Percentiles rank a stretch among this genome's conserved stretches.
Conservation (phyloP, 2,329 filamentous ascomycete genomes). For the Diplodia sapinea region DNA sequence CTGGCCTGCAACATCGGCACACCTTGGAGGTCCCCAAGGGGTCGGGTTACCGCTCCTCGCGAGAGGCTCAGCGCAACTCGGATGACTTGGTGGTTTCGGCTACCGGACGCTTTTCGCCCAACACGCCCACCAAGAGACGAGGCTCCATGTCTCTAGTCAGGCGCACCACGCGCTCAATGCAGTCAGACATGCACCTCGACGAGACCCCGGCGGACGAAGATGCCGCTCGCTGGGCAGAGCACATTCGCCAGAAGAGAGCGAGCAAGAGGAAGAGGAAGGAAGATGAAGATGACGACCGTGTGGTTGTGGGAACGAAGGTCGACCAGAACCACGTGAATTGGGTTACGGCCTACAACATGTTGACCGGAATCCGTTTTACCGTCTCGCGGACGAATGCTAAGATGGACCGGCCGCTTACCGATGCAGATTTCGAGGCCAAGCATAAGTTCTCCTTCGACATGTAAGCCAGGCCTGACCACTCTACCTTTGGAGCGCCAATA, state of each 20-base stretch:
- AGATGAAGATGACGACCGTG: conserved; percentile 86
- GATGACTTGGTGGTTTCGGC: conserved; percentile 67
- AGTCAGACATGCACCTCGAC: conserved; percentile 82
- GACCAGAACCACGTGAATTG: conserved; percentile 97
- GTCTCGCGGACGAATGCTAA: conserved; percentile 97
- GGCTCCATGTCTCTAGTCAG: conserved; percentile 83
- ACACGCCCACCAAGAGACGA: conserved; percentile 68
- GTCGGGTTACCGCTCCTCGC: conserved; percentile 68
- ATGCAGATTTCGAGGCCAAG: conserved; percentile 89
- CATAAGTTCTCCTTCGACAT: conserved; percentile 99
- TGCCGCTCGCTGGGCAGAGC: conserved; percentile 88
- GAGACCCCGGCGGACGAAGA: conserved; percentile 88
- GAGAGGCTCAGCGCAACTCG: conserved; percentile 56
- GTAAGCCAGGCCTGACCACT: conserved; percentile 59
- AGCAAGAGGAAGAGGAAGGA: conserved; percentile 84
- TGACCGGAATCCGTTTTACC: conserved; percentile 96
- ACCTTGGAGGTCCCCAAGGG: conserved; percentile 85
- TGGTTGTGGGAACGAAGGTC: conserved; percentile 95
- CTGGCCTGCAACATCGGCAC: conserved; percentile 78
- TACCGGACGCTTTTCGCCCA: conserved; percentile 83
- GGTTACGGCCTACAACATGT: conserved; percentile 99
- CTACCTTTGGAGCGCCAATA: conserved; percentile 6
- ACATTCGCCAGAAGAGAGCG: conserved; percentile 87
- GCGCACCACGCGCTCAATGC: conserved; percentile 80
- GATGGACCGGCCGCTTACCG: conserved; percentile 85